Evolutionary conservation across 2,329 filamentous ascomycete species (phyloP).

Genomic region (Grosmannia serpens): DNA sequence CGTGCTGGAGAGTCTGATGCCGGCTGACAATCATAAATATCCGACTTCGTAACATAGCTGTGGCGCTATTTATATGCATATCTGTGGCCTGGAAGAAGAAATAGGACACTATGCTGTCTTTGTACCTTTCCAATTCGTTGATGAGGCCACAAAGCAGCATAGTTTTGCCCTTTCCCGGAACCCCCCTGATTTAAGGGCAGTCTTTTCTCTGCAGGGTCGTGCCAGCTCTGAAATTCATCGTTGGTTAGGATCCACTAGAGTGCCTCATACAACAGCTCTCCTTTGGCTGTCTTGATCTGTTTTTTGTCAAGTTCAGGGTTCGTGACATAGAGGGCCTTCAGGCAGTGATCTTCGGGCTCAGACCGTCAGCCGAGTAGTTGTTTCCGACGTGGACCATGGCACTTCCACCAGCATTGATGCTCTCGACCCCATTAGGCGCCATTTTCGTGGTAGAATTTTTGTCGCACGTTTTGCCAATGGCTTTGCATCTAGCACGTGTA

Average conservation of each 20-base stretch:
- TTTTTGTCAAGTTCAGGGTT: background rate
- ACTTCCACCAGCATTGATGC: background rate
- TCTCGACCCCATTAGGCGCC: background rate
- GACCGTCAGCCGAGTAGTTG: background rate
- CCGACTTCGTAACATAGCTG: slow-evolving; percentile 20
- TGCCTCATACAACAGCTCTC: slow-evolving; percentile 19
- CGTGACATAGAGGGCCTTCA: background rate
- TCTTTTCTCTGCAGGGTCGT: background rate
- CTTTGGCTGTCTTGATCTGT: slow-evolving; percentile 15
- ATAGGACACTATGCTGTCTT: slow-evolving; percentile 7
- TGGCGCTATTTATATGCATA: slow-evolving; percentile 16
- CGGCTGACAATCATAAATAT: slow-evolving; percentile 18
- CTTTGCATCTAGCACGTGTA: background rate
- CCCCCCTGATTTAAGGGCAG: slow-evolving; percentile 28
- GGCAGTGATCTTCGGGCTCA: background rate
- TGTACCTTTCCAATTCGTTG: slow-evolving; percentile 16
- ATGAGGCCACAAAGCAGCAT: slow-evolving; percentile 29
- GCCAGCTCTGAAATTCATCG: slow-evolving; percentile 17
- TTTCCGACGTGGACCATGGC: background rate
- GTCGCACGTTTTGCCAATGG: too few relatives aligned
- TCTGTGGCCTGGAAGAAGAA: slow-evolving; percentile 25
- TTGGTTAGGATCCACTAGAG: slow-evolving; percentile 25
- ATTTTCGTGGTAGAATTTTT: background rate
- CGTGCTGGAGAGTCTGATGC: slow-evolving; percentile 20
- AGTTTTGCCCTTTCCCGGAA: slow-evolving; percentile 31